These are phyloP conservation scores for Blastosporella zonata DNA, from an alignment of 1,284 basidiomycete species.

Conservation along the genomic window DNA sequence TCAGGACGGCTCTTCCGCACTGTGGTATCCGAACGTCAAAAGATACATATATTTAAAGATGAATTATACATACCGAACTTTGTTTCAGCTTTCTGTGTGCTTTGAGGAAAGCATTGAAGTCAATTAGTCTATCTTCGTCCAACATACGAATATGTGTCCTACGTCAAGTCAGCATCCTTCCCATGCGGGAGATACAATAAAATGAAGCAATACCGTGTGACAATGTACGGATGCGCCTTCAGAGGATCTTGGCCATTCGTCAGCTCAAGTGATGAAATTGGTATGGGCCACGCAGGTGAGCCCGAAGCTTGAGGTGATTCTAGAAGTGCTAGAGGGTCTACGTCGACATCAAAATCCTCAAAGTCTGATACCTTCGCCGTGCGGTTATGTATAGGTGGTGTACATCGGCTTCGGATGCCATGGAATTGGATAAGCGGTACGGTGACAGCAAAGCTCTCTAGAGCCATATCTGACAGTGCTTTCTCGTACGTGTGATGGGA, in stretches of 20 bases:
- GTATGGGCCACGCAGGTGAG: background rate
- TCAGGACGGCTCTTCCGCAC: slow-evolving; percentile 14
- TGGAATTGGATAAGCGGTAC: slow-evolving; percentile 31
- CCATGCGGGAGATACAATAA: background rate
- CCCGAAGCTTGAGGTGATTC: background rate
- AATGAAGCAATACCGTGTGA: slow-evolving; percentile 26
- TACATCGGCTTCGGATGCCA: slow-evolving; percentile 23
- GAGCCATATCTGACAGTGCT: slow-evolving; percentile 23
- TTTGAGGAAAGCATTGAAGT: slow-evolving; percentile 27
- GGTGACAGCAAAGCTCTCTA: slow-evolving; percentile 31
- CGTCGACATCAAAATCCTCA: slow-evolving; percentile 5
- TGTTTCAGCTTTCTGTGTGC: slow-evolving; percentile 24
- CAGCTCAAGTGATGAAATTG: slow-evolving; percentile 7
- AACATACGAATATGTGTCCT: slow-evolving; percentile 31
- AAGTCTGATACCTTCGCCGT: background rate
- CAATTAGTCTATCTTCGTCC: slow-evolving; percentile 27
- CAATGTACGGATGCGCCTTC: slow-evolving; percentile 29
- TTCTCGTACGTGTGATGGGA: slow-evolving; percentile 12
- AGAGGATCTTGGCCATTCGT: slow-evolving; percentile 18
- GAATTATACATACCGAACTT: slow-evolving; percentile 19
- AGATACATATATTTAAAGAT: background rate
- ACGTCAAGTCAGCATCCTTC: background rate
- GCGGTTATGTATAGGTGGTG: background rate
- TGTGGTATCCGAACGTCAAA: background rate
- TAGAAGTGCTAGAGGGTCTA: background rate